Base-by-base conservation (phyloP, 768 basidiomycete species). In the Suillus luteus region DNA sequence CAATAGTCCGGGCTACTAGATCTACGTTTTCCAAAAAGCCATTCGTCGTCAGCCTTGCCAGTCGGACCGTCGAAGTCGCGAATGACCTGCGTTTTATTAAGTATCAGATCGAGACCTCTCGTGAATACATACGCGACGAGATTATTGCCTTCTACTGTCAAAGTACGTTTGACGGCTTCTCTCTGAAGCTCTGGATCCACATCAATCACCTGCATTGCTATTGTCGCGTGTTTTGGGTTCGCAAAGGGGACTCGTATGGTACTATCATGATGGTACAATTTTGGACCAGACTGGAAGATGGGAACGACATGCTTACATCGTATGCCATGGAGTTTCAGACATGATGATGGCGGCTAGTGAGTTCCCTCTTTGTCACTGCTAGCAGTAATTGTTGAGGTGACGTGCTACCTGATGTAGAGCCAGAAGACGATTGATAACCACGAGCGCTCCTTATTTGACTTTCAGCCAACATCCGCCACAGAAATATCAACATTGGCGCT, bases 11-110 rank as follows among this genome's bases (percentile, higher is more conserved):
- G 14, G 89, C 83, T 55, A 96, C 86, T 41, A 97, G 82, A 72
- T 96, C 93, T 38, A 95, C 83, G 69, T 95, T 95, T 72, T 96
- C 95, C 55, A 97, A 81, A 76, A 92, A 96, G 15, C 88, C 88
- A 69, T 97, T 97, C 57, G 91, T 81, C 0, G 90, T 86, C 55
- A 97, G 81, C 62, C 95, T 85, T 3, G 93, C 89, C n/a, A 96
- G 78, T 41, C 95, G 88, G 64, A 96, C 81, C 0, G 95, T 97
- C 61, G 93, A 78, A 1, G 91, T 92, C 27, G 82, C 83, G 75
- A 91, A 92, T 15, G 81, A 88, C 61, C 93, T 93, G 35, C 35
- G 37, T 55, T 24, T 57, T n/a, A 10, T 38, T 61, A 27, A 57
- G 37, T 40, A 55, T 31, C 24, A 51, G 44, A 33, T 57, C 9